A percentile compares a stretch with the other conserved stretches of the same genome.
phyloP scores from a whole-genome alignment of 768 basidiomycete genomes.

The Nidularia sp. region DNA sequence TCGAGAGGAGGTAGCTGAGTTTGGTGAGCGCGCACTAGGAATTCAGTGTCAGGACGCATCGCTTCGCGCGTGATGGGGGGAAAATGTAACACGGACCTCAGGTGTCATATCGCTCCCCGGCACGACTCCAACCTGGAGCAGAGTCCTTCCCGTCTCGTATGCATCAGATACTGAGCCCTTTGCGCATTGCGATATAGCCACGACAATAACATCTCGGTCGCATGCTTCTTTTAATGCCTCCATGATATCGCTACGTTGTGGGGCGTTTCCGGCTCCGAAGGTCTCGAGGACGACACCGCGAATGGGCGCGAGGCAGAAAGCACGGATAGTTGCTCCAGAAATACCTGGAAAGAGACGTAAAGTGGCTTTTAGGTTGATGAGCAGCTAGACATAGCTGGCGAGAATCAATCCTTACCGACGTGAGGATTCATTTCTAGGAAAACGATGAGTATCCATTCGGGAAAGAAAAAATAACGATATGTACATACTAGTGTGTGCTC shows the following conservation, averaged over 20 bases:
- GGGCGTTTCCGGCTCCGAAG: slow-evolving; percentile 92
- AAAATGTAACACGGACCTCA: slow-evolving; percentile 48
- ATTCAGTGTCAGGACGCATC: neutral
- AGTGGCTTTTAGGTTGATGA: slow-evolving; percentile 45
- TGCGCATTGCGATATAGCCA: slow-evolving; percentile 88
- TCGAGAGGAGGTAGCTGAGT: slow-evolving; percentile 85
- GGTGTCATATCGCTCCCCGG: slow-evolving; percentile 93
- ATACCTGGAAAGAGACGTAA: slow-evolving; percentile 89
- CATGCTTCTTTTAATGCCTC: slow-evolving; percentile 78
- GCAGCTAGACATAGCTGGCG: slow-evolving; percentile 3
- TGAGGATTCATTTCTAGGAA: slow-evolving; percentile 69
- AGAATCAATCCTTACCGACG: slow-evolving; percentile 51
- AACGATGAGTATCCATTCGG: slow-evolving; percentile 1
- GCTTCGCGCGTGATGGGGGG: no score
- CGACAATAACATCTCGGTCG: slow-evolving; percentile 78
- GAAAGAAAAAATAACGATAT: neutral
- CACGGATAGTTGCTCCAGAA: slow-evolving; percentile 63
- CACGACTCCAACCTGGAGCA: slow-evolving; percentile 73
- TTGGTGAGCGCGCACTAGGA: slow-evolving; percentile 84
- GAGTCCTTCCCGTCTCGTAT: slow-evolving; percentile 73
- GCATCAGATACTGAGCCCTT: slow-evolving; percentile 84
- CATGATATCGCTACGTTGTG: slow-evolving; percentile 73
- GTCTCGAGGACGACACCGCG: slow-evolving; percentile 86
- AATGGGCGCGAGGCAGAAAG: slow-evolving; percentile 72
- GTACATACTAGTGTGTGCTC: slow-evolving; percentile 67